These are phyloP conservation scores for Kazachstania psychrophila DNA, from an alignment of 805 yeast species.

Conservation along the genomic window DNA sequence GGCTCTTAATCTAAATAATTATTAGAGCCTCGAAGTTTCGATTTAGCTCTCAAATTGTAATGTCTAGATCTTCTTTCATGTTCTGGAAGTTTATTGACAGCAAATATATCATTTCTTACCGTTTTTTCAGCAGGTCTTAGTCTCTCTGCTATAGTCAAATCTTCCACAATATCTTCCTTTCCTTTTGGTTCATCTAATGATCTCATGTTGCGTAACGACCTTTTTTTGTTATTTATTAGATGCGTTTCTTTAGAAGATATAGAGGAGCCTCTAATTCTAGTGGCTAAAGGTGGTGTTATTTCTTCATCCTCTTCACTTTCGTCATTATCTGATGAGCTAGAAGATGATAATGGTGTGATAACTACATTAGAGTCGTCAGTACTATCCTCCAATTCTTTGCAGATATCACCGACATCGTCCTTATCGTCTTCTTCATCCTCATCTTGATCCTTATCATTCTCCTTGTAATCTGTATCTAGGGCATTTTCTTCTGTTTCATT, in stretches of 20 bases:
- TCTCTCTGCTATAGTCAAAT: conserved; percentile 11
- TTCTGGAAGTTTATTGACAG: conserved; percentile 16
- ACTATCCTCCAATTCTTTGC: neutral
- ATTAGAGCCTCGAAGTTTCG: conserved; percentile 18
- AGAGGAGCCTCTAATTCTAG: neutral
- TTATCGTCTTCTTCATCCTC: conserved; percentile 6
- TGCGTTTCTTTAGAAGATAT: neutral
- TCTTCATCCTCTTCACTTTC: too few species aligned
- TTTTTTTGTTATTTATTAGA: too few species aligned
- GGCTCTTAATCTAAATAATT: conserved; percentile 3
- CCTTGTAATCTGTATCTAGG: conserved; percentile 1
- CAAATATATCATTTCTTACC: conserved; percentile 21
- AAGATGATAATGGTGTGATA: too few species aligned
- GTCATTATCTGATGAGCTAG: too few species aligned
- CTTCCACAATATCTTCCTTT: conserved; percentile 3
- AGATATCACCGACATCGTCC: neutral
- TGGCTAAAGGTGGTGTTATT: neutral
- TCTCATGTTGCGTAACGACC: too few species aligned
- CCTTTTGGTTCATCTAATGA: too few species aligned
- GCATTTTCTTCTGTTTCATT: conserved; percentile 4
- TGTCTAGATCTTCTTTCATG: conserved; percentile 25
- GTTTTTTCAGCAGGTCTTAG: conserved; percentile 22
- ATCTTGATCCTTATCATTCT: conserved; percentile 1
- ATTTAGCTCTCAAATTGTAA: conserved; percentile 27
- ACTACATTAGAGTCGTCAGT: neutral